These are phyloP conservation scores for Phaffia tasmanica DNA, from an alignment of 768 basidiomycete genomes.

Conservation along the genomic window DNA sequence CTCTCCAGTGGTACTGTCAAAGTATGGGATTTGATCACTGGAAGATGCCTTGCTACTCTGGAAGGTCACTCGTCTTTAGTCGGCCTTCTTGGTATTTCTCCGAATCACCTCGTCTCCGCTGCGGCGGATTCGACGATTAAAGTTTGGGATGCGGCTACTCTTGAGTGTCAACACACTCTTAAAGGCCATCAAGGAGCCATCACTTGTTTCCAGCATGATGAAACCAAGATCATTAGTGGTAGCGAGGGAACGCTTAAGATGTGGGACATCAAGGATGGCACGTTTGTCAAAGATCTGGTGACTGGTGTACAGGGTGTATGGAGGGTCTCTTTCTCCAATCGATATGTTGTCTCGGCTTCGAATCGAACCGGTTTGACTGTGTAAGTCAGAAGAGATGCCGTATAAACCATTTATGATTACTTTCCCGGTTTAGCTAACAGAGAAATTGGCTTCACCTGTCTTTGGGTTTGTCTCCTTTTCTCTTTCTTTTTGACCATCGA, in stretches of 20 bases:
- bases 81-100: constrained; percentile 77
- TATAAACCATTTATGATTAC: not conserved
- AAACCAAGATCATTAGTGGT: constrained; percentile 90
- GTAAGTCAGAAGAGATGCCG: constrained; percentile 24
- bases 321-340: constrained; percentile 91
- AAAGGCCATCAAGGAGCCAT: constrained; percentile 94
- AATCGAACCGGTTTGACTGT: constrained; percentile 37
- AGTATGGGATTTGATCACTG: constrained; percentile 79
- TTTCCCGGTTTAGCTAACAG: not conserved
- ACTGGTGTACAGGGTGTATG: constrained; percentile 90
- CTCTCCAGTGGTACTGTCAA: constrained; percentile 61
- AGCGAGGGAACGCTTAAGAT: constrained; percentile 94
- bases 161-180: constrained; percentile 66
- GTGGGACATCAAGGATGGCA: constrained; percentile 88
- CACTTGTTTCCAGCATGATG: constrained; percentile 97
- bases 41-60: constrained; percentile 65
- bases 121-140: constrained; percentile 92
- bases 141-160: constrained; percentile 82
- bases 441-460: not conserved
- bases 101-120: constrained; percentile 83
- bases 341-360: constrained; percentile 82
- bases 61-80: constrained; percentile 91
- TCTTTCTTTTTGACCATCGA: not conserved
- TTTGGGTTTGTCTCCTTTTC: not conserved
- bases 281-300: constrained; percentile 72